These are phyloP conservation scores for Candida fluviatilis DNA, from an alignment of 805 yeast genomes.

Conservation along the genomic window DNA sequence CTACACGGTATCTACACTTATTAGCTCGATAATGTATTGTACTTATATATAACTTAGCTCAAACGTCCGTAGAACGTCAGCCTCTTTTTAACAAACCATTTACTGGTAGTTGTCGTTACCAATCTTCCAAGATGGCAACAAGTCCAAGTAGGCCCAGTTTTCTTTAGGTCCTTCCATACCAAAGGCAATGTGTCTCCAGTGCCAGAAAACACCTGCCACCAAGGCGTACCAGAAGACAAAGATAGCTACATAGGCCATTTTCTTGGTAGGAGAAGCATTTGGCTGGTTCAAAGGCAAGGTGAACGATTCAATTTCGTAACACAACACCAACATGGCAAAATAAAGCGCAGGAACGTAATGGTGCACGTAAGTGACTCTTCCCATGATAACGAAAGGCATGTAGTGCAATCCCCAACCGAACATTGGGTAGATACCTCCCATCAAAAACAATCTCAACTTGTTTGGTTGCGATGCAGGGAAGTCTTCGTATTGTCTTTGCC, in stretches of 20 bases:
- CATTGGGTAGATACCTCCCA: slow-evolving; percentile 82
- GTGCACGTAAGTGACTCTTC: slow-evolving; percentile 94
- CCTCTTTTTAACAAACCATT: too few relatives aligned
- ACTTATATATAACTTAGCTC: too few relatives aligned
- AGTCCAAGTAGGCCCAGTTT: slow-evolving; percentile 35
- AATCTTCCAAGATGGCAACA: slow-evolving; percentile 39
- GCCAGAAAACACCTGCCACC: slow-evolving; percentile 39
- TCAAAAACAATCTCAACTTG: slow-evolving; percentile 49
- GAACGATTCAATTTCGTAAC: slow-evolving; percentile 52
- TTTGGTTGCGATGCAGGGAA: slow-evolving; percentile 42
- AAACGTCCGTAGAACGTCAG: too few relatives aligned
- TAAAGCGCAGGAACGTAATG: slow-evolving; percentile 94
- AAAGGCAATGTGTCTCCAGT: slow-evolving; percentile 36
- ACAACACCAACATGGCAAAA: slow-evolving; percentile 81
- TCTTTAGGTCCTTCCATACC: slow-evolving; percentile 44
- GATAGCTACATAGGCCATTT: slow-evolving; percentile 18
- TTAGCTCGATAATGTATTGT: neutral
- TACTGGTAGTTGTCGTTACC: slow-evolving; percentile 32
- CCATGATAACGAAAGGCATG: slow-evolving; percentile 87
- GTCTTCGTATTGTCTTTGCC: slow-evolving; percentile 70
- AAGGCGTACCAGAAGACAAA: slow-evolving; percentile 26
- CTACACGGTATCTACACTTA: too few relatives aligned
- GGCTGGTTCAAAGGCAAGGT: slow-evolving; percentile 23
- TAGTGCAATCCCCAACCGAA: slow-evolving; percentile 88
- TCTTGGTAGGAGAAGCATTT: slow-evolving; percentile 10